Evolutionary conservation across 352 stramenopile species (phyloP).

Genomic region (Detonula confervacea): DNA sequence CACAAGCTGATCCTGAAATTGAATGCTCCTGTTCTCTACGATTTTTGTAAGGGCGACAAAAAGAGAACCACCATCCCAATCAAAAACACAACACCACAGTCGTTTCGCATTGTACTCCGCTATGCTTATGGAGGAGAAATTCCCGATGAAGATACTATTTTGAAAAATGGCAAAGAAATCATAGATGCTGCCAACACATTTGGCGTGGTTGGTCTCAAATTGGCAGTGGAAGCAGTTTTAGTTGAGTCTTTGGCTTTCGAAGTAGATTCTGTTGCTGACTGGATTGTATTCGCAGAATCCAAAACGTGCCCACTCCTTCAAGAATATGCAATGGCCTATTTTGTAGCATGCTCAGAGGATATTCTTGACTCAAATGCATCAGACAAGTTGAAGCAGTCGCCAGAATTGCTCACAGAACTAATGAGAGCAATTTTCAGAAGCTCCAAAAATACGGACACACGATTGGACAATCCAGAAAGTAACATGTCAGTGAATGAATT

Average conservation of each 20-base stretch:
- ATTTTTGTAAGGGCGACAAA: not conserved
- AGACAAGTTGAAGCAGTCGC: conserved; percentile 11
- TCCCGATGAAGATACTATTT: not conserved
- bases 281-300: conserved; percentile 21
- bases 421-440: not conserved
- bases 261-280: conserved; percentile 6
- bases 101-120: conserved; percentile 19
- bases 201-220: conserved; percentile 28
- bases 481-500: conserved; percentile 20
- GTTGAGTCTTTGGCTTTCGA: conserved; percentile 8
- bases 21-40: conserved; percentile 22
- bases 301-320: conserved; percentile 10
- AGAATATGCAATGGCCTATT: conserved; percentile 19
- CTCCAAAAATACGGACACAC: not conserved
- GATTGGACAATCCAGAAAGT: not conserved
- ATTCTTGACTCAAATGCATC: conserved; percentile 20
- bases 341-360: conserved; percentile 17
- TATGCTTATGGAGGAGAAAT: conserved; percentile 27
- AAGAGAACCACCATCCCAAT: conserved; percentile 2
- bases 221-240: conserved; percentile 18
- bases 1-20: conserved; percentile 30
- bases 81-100: not conserved
- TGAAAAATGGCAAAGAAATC: conserved; percentile 7
- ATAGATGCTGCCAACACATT: conserved; percentile 27
- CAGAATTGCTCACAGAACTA: conserved; percentile 16